These are phyloP conservation scores for Neurospora sp. DNA, from an alignment of 2,329 filamentous ascomycete genomes.

Conservation along the genomic window DNA sequence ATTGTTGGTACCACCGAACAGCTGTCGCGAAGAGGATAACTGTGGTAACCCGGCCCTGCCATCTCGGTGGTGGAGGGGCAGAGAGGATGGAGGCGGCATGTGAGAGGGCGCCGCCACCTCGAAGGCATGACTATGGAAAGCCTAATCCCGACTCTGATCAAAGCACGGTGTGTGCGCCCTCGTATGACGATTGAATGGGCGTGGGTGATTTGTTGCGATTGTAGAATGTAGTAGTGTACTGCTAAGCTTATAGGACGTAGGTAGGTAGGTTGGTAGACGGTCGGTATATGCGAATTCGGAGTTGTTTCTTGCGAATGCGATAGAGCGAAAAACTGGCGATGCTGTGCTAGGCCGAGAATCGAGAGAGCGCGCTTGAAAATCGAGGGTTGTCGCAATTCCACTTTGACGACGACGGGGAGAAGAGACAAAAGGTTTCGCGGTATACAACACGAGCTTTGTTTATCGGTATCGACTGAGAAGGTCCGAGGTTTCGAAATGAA, in stretches of 20 bases:
- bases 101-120: conserved; percentile 21
- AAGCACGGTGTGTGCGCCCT: neutral
- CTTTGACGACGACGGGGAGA: neutral
- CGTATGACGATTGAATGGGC: neutral
- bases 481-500: neutral
- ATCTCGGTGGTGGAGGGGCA: conserved; percentile 23
- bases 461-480: neutral
- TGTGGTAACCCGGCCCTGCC: conserved; percentile 22
- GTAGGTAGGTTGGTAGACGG: neutral
- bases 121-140: conserved; percentile 25
- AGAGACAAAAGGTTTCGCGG: neutral
- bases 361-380: too few relatives aligned
- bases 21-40: conserved; percentile 8
- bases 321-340: neutral
- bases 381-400: too few relatives aligned
- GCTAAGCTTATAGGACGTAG: neutral
- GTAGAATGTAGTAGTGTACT: neutral
- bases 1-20: neutral
- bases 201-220: neutral
- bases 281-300: too few relatives aligned
- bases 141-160: conserved; percentile 1
- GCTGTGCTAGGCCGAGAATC: neutral
- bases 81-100: conserved; percentile 28
- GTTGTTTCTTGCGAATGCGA: neutral
- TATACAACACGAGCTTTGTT: neutral